Conservation (phyloP, 129 eudicot genomes). For the Flaveria brownii region DNA sequence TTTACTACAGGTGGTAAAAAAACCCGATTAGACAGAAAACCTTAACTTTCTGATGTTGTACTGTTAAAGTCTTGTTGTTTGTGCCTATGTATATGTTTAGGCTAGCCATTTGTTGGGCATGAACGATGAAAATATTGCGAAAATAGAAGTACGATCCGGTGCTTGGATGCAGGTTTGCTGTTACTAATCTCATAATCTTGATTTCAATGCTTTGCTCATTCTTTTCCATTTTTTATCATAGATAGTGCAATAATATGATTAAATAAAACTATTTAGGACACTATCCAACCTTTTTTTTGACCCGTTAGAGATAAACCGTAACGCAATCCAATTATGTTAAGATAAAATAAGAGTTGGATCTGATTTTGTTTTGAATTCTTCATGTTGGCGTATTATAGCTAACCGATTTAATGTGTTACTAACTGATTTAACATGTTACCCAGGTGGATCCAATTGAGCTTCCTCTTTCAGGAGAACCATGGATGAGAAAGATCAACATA, state of each 20-base stretch:
- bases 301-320: neutral
- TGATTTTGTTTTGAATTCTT: no score
- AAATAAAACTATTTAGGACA: neutral
- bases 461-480: neutral
- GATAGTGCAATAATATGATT: neutral
- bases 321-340: neutral
- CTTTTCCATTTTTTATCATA: neutral
- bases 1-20: neutral
- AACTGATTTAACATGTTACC: no score
- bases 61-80: neutral
- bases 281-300: neutral
- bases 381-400: no score
- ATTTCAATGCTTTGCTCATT: neutral
- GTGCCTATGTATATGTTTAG: neutral
- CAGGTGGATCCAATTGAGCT: neutral
- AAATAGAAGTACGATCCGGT: slow-evolving; percentile 11
- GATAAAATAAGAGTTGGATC: neutral
- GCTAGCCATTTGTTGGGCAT: neutral
- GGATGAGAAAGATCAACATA: neutral
- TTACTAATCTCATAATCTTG: neutral
- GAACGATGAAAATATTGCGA: neutral
- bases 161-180: slow-evolving; percentile 24
- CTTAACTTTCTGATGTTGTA: neutral
- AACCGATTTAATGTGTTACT: no score
- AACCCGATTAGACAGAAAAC: neutral